Evolutionary conservation across 2,329 filamentous ascomycete species (phyloP).

Genomic region (Tolypocladium guangdongense): DNA sequence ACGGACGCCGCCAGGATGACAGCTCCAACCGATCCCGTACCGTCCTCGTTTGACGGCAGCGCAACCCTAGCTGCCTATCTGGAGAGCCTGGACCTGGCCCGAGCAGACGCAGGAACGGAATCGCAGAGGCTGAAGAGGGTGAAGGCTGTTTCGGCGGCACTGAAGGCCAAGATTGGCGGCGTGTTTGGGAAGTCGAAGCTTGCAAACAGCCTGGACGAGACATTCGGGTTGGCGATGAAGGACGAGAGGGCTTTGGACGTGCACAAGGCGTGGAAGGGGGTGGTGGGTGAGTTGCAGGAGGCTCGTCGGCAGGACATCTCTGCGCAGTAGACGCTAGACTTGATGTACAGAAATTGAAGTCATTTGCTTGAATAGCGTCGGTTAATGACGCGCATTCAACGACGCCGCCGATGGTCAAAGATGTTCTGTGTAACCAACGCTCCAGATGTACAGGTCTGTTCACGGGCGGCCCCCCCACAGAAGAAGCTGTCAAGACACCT

Average conservation of each 20-base stretch:
- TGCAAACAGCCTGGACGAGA: constrained; percentile 18
- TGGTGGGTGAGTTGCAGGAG: constrained; percentile 18
- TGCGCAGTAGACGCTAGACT: background rate
- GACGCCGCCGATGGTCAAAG: no score
- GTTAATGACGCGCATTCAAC: no score
- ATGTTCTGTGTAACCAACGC: no score
- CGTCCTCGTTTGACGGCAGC: constrained; percentile 6
- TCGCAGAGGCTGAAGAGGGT: constrained; percentile 37
- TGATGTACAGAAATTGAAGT: background rate
- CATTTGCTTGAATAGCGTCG: no score
- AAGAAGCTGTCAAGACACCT: no score
- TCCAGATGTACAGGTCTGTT: no score
- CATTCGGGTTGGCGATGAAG: constrained; percentile 21
- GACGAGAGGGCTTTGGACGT: constrained; percentile 35
- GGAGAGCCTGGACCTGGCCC: constrained; percentile 33
- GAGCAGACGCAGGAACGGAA: constrained; percentile 37
- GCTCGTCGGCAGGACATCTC: background rate
- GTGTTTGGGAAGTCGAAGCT: constrained; percentile 25
- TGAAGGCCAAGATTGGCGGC: constrained; percentile 30
- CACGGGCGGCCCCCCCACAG: no score
- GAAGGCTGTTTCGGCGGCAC: constrained; percentile 31
- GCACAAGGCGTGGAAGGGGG: constrained; percentile 29
- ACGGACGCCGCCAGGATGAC: constrained; percentile 22
- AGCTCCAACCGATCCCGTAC: constrained; percentile 9
- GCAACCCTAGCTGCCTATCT: constrained; percentile 27